A percentile compares a stretch with the other conserved stretches of the same genome.
These are phyloP conservation scores for Coniella vitis DNA, from an alignment of 2,329 filamentous ascomycete species.

Conservation along the genomic window DNA sequence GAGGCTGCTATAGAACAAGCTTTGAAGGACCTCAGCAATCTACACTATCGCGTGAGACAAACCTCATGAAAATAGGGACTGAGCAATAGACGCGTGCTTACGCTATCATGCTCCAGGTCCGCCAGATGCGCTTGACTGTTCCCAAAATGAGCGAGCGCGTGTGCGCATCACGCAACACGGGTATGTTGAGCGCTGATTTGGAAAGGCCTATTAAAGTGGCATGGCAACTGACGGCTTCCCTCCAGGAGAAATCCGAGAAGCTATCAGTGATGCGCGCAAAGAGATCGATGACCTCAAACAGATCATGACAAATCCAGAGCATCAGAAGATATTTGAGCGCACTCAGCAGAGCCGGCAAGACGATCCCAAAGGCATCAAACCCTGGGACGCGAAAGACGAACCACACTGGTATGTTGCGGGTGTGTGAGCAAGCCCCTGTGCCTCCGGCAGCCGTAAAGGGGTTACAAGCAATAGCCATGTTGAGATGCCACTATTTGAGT, in stretches of 20 bases:
- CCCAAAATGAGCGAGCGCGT: constrained; percentile 47
- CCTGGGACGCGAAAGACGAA: constrained; percentile 53
- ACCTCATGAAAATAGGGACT: constrained; percentile 1
- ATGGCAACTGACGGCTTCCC: not conserved
- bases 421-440: constrained; percentile 7
- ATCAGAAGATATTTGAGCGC: constrained; percentile 43
- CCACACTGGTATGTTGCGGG: constrained; percentile 45
- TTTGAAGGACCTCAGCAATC: constrained; percentile 43
- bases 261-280: constrained; percentile 36
- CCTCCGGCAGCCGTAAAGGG: constrained; percentile 16
- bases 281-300: constrained; percentile 47
- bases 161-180: constrained; percentile 40
- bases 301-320: constrained; percentile 39
- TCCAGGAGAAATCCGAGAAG: not conserved
- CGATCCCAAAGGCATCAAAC: constrained; percentile 49
- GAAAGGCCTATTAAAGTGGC: not conserved
- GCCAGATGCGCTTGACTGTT: constrained; percentile 41
- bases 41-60: constrained; percentile 39
- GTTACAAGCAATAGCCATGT: too few relatives aligned
- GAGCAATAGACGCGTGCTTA: not conserved
- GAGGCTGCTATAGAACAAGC: constrained; percentile 44
- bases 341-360: constrained; percentile 46
- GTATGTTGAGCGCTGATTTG: constrained; percentile 32
- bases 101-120: constrained; percentile 14
- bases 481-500: too few relatives aligned